Evolutionary conservation across 2,329 filamentous ascomycete species (phyloP).

Genomic region (Epicoccum nigrum): DNA sequence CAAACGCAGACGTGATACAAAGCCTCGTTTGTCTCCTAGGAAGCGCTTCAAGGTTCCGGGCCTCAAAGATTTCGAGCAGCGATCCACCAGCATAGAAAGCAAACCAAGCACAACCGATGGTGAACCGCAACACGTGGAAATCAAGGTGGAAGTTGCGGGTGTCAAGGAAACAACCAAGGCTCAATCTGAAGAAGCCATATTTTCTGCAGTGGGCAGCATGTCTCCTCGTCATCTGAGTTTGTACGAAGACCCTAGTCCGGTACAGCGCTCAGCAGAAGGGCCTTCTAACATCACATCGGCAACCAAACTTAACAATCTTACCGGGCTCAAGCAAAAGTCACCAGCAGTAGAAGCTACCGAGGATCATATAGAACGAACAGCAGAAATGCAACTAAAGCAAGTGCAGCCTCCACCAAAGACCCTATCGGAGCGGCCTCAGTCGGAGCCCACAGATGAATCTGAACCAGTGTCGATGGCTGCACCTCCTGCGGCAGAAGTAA

Average conservation of each 20-base stretch:
- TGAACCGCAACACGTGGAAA: slow-evolving; percentile 2
- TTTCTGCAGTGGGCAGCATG: slow-evolving; percentile 4
- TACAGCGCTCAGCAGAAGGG: not conserved
- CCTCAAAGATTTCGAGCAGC: not conserved
- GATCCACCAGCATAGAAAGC: slow-evolving; percentile 17
- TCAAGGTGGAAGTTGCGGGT: slow-evolving; percentile 10
- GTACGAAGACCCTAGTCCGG: slow-evolving; percentile 22
- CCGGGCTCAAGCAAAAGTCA: not conserved
- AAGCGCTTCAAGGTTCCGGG: not conserved
- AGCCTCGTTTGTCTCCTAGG: slow-evolving; percentile 12
- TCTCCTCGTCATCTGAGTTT: slow-evolving; percentile 30
- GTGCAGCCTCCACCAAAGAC: not conserved
- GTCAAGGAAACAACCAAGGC: not conserved
- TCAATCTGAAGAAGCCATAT: not conserved
- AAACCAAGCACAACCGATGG: slow-evolving; percentile 2
- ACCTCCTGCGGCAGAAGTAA: too few species aligned
- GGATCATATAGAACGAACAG: too few species aligned
- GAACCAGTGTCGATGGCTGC: not conserved
- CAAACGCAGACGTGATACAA: slow-evolving; percentile 34
- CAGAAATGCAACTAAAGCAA: not conserved
- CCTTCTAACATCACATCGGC: not conserved
- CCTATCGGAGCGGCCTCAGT: not conserved
- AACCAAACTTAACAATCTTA: not conserved
- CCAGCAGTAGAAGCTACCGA: not conserved
- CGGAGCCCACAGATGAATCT: too few species aligned